Base-by-base conservation (phyloP, 163 green algal genomes). In the Prototheca wickerhamii region DNA sequence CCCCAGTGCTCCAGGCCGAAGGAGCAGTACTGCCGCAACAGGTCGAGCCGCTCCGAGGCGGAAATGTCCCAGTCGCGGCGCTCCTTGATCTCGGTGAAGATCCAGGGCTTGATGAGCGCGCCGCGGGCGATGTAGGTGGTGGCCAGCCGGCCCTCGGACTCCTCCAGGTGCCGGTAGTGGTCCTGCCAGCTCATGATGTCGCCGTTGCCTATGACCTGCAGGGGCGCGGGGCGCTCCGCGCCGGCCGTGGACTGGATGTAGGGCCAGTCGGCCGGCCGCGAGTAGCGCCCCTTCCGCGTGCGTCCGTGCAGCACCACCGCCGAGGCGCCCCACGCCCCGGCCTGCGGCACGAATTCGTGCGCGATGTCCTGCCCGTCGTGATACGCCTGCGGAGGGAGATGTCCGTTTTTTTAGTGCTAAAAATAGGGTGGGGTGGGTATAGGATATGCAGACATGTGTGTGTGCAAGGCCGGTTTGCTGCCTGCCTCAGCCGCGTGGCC, bases 91-190 rank as follows among this genome's bases (percentile, higher is more conserved):
- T 86, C 91, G 18, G 88, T 95, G 78, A 98, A 96, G 30, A 99
- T 71, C 93, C 93, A 99, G 20, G 93, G 93, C 80, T 99, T 99
- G 74, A 98, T 90, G 1, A 99, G 79, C 20, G 89, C 93, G 4
- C 84, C 93, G 0, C 93, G 71, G 0, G 84, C 93, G 5, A 97
- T 79, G 89, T 98, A 98, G 68, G 78, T 85, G 1, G 85, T 87
- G 1, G 85, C 71, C 26, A 90, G 50, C 20, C 64, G 28, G 21
- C 33, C 50, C 25, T 58, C 64, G n/a, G 21, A 44, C 53, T 61
- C 32, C 49, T 70, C 53, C 50, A 72, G 51, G 30, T 63, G 59
- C 58, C 58, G 64, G 23, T 87, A 73, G 78, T 91, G 95, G 61
- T 99, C 90, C 2, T 72, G 75, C 61, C 70, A 95, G 3, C 73